These are phyloP conservation scores for Artemisia annua DNA, from an alignment of 129 eudicot species.

Conservation along the genomic window DNA sequence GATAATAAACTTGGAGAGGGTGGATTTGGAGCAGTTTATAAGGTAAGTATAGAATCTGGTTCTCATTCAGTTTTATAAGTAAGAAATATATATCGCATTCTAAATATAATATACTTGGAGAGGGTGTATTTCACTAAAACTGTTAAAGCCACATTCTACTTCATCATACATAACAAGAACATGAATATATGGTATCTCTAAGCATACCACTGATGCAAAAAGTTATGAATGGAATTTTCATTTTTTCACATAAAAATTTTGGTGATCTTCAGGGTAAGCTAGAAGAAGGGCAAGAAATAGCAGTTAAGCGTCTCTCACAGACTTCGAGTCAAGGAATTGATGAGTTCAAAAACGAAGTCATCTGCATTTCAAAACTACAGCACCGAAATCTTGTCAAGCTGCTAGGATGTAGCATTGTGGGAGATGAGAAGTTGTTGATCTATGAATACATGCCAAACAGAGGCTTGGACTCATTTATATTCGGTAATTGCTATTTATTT, in stretches of 20 bases:
- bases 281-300: conserved; percentile 50
- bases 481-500: background rate
- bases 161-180: background rate
- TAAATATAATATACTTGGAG: background rate
- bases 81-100: no score
- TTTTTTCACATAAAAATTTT: background rate
- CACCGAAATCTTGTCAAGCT: no score
- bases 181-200: background rate
- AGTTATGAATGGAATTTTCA: background rate
- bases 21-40: no score
- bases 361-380: no score
- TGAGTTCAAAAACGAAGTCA: no score
- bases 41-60: no score
- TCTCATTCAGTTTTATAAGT: no score
- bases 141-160: background rate
- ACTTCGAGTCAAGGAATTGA: conserved; percentile 53
- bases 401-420: conserved; percentile 6
- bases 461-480: conserved; percentile 14
- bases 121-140: background rate
- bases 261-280: conserved; percentile 41
- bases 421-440: background rate
- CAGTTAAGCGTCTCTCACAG: conserved; percentile 61
- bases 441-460: conserved; percentile 11
- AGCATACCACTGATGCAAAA: background rate
- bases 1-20: no score